These are phyloP conservation scores for Lasiosphaeris hirsuta DNA, from an alignment of 495 filamentous ascomycete genomes.

Conservation along the genomic window DNA sequence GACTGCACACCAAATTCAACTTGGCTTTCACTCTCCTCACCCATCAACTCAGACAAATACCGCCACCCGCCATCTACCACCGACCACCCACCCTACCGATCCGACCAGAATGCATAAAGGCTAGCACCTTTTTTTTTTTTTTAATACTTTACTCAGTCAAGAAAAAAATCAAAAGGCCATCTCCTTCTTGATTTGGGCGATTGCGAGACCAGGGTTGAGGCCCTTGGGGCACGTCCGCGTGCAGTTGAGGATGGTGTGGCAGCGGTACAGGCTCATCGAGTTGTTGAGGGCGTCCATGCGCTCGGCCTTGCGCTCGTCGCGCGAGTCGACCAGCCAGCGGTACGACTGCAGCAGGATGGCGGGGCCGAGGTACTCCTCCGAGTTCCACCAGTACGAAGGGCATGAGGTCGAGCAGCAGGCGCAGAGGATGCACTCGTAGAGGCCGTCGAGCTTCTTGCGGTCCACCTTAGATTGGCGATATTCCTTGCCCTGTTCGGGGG, in stretches of 20 bases:
- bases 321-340: slow-evolving; percentile 89
- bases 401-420: slow-evolving; percentile 98
- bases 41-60: background rate
- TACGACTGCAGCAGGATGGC: slow-evolving; percentile 95
- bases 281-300: slow-evolving; percentile 91
- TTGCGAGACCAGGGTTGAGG: slow-evolving; percentile 88
- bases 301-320: slow-evolving; percentile 83
- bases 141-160: too few relatives aligned
- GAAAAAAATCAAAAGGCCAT: slow-evolving; percentile 61
- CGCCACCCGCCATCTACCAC: slow-evolving; percentile 3
- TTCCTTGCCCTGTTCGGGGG: slow-evolving; percentile 66
- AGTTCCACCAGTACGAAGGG: slow-evolving; percentile 99
- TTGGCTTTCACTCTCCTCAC: background rate
- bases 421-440: slow-evolving; percentile 99
- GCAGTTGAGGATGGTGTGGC: slow-evolving; percentile 99
- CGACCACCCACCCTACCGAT: background rate
- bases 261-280: slow-evolving; percentile 96
- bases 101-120: too few relatives aligned
- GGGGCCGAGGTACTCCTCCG: slow-evolving; percentile 94
- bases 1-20: background rate
- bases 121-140: too few relatives aligned
- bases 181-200: slow-evolving; percentile 98
- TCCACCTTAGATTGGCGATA: slow-evolving; percentile 84
- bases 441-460: slow-evolving; percentile 92
- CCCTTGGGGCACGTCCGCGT: slow-evolving; percentile 96